Evolutionary conservation across 2,329 filamentous ascomycete species (phyloP), one percentile per base, ranked within the genome.

Genomic region (Monosporascus sp.): DNA sequence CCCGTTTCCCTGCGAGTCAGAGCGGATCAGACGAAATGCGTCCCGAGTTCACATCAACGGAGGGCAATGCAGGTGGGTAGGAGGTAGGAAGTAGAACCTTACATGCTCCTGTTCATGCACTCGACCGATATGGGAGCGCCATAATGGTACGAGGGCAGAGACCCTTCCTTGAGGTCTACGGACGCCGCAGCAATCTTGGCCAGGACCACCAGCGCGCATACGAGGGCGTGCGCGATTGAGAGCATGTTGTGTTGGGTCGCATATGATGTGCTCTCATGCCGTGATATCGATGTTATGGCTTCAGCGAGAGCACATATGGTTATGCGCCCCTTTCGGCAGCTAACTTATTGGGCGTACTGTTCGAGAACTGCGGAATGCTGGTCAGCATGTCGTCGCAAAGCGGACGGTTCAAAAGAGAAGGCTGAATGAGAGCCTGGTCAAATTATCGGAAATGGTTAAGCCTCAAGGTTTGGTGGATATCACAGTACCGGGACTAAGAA

Each of bases 21-120:
- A 24, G 22, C 26, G 47, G 38, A 35, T 50, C 15, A 18, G 22
- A 7, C 24, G 37, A 28, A 22, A 20, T 14, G 11, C 9, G 31
- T 35, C 31, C 1, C 31, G 11, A 35, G 9, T 35, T 35, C 31
- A 5, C 5, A 14, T 14, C 11, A 37, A 7, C 22, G 15, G 46
- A 48, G 24, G 24, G 8, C 28, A n/a, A 18, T 51, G 17, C 17
- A 24, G 5, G 28, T 35, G 9, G 31, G 41, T 44, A 31, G 28
- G 38, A 31, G 31, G 24, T 52, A 41, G 26, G 28, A 28, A 17
- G 37, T 31, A 44, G 20, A 9, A 20, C 77, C 84, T 73, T 63
- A 89, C 86, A 85, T 81, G 70, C 84, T 88, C 55, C 87, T 79
- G 65, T 88, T 87, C 76, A 91, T 81, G 74, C 87, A 91, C 64